Percentiles rank a stretch among this genome's conserved stretches.
phyloP scores from a whole-genome alignment of 192 early-diverging fungal species.

The Coemansia sp. region DNA sequence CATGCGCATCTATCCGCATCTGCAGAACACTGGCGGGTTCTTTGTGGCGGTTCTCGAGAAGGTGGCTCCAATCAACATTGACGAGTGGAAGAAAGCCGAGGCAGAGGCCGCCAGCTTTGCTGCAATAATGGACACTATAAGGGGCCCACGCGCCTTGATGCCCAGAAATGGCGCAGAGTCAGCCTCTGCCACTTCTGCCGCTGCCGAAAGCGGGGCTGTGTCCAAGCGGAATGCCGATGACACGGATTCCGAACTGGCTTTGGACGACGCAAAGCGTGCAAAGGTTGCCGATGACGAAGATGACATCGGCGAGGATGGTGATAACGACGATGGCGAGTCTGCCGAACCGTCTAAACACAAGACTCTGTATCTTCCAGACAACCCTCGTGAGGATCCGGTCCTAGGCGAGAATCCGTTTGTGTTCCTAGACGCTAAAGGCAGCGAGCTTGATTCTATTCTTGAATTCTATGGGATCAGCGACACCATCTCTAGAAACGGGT shows the following conservation, averaged over 20 bases:
- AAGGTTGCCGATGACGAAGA: constrained; percentile 2
- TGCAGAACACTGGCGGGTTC: constrained; percentile 98
- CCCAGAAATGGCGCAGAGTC: not conserved
- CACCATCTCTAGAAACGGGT: constrained; percentile 77
- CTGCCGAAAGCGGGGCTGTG: not conserved
- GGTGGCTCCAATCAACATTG: constrained; percentile 65
- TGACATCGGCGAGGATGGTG: constrained; percentile 15
- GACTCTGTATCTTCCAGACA: constrained; percentile 41
- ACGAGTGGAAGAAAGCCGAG: constrained; percentile 38
- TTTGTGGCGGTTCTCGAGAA: constrained; percentile 98
- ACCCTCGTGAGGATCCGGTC: constrained; percentile 48
- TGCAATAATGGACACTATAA: not conserved
- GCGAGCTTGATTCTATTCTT: constrained; percentile 64
- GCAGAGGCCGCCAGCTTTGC: constrained; percentile 6
- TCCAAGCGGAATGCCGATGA: constrained; percentile 3
- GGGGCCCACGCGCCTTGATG: not conserved
- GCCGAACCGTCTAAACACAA: constrained; percentile 2
- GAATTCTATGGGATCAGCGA: constrained; percentile 75
- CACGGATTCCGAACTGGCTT: constrained; percentile 10
- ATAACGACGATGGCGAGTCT: not conserved
- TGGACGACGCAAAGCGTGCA: constrained; percentile 15
- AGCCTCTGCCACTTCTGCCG: not conserved
- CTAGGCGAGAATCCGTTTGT: constrained; percentile 85
- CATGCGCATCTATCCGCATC: constrained; percentile 87
- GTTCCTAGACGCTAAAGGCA: constrained; percentile 64